Percentiles rank a stretch among this genome's conserved stretches.
Conservation (phyloP, 2,329 filamentous ascomycete genomes). For the Colletotrichum orchidophilum region DNA sequence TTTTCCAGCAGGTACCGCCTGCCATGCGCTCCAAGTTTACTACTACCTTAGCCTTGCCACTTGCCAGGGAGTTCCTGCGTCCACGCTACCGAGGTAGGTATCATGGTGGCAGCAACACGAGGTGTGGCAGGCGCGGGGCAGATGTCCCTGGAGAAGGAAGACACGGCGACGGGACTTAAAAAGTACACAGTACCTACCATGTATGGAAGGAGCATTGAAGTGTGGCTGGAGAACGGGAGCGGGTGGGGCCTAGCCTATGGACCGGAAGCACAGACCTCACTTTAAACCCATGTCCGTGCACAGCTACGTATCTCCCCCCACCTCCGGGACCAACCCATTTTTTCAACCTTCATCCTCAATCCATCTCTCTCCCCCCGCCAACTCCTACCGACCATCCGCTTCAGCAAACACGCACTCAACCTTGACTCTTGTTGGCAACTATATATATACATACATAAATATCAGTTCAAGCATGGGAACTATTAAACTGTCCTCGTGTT, state of each 20-base stretch:
- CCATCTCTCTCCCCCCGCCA: too few relatives aligned
- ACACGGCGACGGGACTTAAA: too few relatives aligned
- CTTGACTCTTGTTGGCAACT: background rate
- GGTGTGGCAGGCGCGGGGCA: background rate
- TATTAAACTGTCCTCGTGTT: background rate
- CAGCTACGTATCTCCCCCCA: background rate
- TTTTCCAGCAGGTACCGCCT: background rate
- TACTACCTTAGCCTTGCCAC: background rate
- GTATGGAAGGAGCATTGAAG: background rate
- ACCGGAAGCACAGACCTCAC: background rate
- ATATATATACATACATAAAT: too few relatives aligned
- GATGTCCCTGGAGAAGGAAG: background rate
- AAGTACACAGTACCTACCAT: too few relatives aligned
- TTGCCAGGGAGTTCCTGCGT: background rate
- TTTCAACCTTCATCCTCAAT: too few relatives aligned
- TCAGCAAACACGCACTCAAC: background rate
- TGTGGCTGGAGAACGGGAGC: background rate
- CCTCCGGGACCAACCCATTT: too few relatives aligned
- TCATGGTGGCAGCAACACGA: background rate
- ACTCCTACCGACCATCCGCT: background rate
- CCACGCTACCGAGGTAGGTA: background rate
- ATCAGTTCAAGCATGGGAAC: background rate
- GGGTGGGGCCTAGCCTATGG: background rate
- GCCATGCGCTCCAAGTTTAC: background rate
- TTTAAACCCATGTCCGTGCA: background rate